Conservation (phyloP, 495 filamentous ascomycete genomes). For the Bathelium albidoporum region DNA sequence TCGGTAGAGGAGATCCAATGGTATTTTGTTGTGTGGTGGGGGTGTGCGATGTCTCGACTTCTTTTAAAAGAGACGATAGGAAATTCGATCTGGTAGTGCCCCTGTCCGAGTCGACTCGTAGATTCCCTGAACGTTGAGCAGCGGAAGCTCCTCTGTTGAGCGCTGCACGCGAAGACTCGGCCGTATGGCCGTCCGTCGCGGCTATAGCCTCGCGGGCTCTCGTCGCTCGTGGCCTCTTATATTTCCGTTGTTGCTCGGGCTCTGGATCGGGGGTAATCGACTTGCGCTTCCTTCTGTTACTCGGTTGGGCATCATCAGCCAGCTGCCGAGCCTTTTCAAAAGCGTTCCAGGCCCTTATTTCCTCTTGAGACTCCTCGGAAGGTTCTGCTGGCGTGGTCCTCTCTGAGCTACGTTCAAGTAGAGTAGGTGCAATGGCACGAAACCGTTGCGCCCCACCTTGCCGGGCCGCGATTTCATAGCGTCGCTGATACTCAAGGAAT, state of each 20-base stretch:
- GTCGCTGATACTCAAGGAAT: conserved; percentile 64
- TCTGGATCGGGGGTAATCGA: conserved; percentile 52
- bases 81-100: conserved; percentile 49
- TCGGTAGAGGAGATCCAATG: background rate
- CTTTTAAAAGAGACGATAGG: conserved; percentile 70
- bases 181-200: conserved; percentile 33
- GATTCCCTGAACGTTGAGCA: conserved; percentile 13
- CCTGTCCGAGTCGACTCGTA: conserved; percentile 29
- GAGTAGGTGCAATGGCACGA: conserved; percentile 46
- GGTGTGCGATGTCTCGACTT: conserved; percentile 63
- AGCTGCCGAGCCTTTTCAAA: conserved; percentile 73
- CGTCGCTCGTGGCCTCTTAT: conserved; percentile 75
- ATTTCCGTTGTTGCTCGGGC: conserved; percentile 56
- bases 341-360: conserved; percentile 77
- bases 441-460: conserved; percentile 59
- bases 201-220: conserved; percentile 43
- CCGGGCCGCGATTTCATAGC: conserved; percentile 65
- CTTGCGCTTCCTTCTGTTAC: conserved; percentile 58
- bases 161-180: conserved; percentile 25
- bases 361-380: conserved; percentile 62
- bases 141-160: conserved; percentile 16
- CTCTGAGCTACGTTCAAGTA: conserved; percentile 25
- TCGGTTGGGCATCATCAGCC: conserved; percentile 28
- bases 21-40: conserved; percentile 14
- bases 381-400: conserved; percentile 31